Conservation (phyloP, 1,284 basidiomycete species). For the Trametes polyzona region DNA sequence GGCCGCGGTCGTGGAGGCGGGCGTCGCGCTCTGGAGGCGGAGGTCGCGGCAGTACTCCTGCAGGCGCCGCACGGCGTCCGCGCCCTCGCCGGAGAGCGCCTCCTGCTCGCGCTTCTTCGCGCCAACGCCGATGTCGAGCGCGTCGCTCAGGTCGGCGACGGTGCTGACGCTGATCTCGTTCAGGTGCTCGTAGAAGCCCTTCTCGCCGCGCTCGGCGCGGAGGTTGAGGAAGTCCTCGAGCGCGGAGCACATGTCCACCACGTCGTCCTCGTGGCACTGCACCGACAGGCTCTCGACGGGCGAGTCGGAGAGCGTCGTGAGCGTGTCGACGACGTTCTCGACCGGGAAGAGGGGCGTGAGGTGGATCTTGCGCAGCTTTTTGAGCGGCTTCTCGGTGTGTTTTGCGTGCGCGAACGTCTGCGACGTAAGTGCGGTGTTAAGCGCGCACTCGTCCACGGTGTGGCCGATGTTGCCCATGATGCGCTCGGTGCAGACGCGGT, state of each 20-base stretch:
- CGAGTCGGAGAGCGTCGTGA: slow-evolving; percentile 60
- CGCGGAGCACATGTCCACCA: slow-evolving; percentile 57
- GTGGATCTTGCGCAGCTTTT: slow-evolving; percentile 55
- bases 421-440: slow-evolving; percentile 53
- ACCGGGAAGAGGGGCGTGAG: slow-evolving; percentile 66
- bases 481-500: slow-evolving; percentile 57
- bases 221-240: slow-evolving; percentile 59
- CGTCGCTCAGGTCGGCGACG: slow-evolving; percentile 35
- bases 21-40: slow-evolving; percentile 25
- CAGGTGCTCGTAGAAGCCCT: slow-evolving; percentile 37
- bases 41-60: slow-evolving; percentile 40
- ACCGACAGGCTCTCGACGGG: slow-evolving; percentile 62
- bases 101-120: slow-evolving; percentile 12
- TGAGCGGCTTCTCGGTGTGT: slow-evolving; percentile 52
- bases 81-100: slow-evolving; percentile 29
- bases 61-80: slow-evolving; percentile 36
- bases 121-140: slow-evolving; percentile 28
- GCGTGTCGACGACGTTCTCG: slow-evolving; percentile 60
- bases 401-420: slow-evolving; percentile 45
- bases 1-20: background rate
- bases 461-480: slow-evolving; percentile 61
- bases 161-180: slow-evolving; percentile 34
- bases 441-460: slow-evolving; percentile 55
- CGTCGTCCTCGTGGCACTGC: slow-evolving; percentile 63
- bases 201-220: slow-evolving; percentile 50